Evolutionary conservation across 305 asterid genomes (phyloP), one percentile per base, ranked within the genome.

Genomic region (Galium porrigens): DNA sequence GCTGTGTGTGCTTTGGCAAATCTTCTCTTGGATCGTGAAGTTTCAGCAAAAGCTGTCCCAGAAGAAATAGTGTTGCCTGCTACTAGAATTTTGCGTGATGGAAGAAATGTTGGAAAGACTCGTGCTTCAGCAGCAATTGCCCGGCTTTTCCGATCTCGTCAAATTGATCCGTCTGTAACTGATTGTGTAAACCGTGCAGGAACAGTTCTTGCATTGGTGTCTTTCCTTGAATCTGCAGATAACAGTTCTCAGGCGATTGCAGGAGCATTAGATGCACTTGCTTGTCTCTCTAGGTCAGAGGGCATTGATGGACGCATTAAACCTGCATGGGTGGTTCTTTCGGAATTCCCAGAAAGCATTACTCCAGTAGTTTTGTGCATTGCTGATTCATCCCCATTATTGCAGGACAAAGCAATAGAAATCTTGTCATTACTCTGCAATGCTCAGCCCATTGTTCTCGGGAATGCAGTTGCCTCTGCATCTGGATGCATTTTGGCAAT

Each of bases 1-100:
- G 96, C 97, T 61, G 88, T 86, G 57, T 90, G 99, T 84, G 99
- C 96, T 68, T 68, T 90, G 78, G 92, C 99, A 36, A 94, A 90
- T 88, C 81, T 94, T 74, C 90, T 94, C 63, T 79, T 94, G 79
- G 99, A 90, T 74, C 65, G 71, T 58, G 97, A 90, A 77, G 85
- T 85, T 68, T 85, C 94, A 53, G 95, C 78, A 64, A 88, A 86
- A 77, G 85, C 79, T 62, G 48, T 78, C 60, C 72, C 85, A 52
- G 99, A 94, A 86, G 96, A 94, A 74, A 82, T 87, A 44, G 71
- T 94, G 69, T 72, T 82, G 69, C 88, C 97, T 70, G 92, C 96
- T 58, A 81, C 99, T 32, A 82, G 95, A 80, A 87, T 94, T 65
- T 73, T 94, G 68, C 90, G 81, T 60, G 97, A 88, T 77, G 96